A percentile compares a stretch with the other conserved stretches of the same genome.
Evolutionary conservation across 306 rosid species (phyloP).

Genomic region (Pterocarpus santalinus): DNA sequence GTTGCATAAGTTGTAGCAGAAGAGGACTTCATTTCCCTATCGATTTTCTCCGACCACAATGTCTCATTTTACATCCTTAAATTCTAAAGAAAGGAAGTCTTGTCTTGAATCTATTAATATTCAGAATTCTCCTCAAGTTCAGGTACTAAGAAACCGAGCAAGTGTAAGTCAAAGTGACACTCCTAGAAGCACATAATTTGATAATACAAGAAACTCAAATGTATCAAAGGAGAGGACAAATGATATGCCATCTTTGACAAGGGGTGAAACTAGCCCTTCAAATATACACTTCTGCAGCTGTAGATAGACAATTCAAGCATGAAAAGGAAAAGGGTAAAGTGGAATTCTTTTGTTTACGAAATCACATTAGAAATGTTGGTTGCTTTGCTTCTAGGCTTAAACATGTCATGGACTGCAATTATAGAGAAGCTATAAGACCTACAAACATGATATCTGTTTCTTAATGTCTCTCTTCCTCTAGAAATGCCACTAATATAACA

Average conservation of each 20-base stretch:
- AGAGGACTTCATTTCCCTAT: slow-evolving; percentile 71
- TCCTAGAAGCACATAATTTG: slow-evolving; percentile 36
- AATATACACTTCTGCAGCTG: slow-evolving; percentile 28
- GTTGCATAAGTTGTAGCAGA: slow-evolving; percentile 54
- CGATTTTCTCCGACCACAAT: slow-evolving; percentile 84
- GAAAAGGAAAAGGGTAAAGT: slow-evolving; percentile 58
- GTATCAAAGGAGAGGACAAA: slow-evolving; percentile 58
- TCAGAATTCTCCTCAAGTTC: slow-evolving; percentile 57
- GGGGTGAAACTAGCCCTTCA: slow-evolving; percentile 56
- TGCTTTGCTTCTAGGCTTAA: slow-evolving; percentile 79
- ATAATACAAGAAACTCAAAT: slow-evolving; percentile 51
- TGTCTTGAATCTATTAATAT: slow-evolving; percentile 42
- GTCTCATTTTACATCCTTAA: slow-evolving; percentile 65
- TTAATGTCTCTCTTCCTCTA: no score
- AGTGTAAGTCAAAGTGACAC: slow-evolving; percentile 58
- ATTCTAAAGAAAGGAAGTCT: slow-evolving; percentile 63
- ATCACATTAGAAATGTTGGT: slow-evolving; percentile 86
- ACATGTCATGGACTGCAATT: slow-evolving; percentile 94
- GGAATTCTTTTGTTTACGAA: slow-evolving; percentile 76
- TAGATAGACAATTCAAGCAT: slow-evolving; percentile 21
- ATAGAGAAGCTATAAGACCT: slow-evolving; percentile 74
- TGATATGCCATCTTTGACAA: slow-evolving; percentile 47
- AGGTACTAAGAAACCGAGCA: slow-evolving; percentile 55
- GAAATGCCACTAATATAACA: no score
- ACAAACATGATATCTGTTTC: neutral